A percentile compares a stretch with the other conserved stretches of the same genome.
Evolutionary conservation across 768 basidiomycete species (phyloP).

Genomic region (Leucosporidium yakuticum): DNA sequence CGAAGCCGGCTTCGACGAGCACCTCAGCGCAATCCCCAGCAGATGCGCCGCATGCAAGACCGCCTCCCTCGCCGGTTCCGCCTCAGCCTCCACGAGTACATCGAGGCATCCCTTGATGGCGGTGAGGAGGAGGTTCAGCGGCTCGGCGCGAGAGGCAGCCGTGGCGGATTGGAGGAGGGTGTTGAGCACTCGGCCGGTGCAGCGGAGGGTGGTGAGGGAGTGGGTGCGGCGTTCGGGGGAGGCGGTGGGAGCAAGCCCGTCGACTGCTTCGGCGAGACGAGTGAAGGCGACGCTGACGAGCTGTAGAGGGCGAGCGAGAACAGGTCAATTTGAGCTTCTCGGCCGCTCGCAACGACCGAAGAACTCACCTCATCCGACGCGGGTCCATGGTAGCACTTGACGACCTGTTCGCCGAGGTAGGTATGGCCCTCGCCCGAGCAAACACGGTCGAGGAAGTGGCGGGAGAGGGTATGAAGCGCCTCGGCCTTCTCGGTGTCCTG

Average conservation of each 20-base stretch:
- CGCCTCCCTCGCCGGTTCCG: background rate
- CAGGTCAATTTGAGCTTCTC: no score
- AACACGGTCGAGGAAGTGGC: conserved; percentile 29
- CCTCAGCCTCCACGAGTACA: background rate
- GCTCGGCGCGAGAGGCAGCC: background rate
- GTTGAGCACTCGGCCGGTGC: conserved; percentile 26
- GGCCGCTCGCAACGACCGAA: no score
- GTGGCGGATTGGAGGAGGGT: conserved; percentile 15
- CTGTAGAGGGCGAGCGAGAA: no score
- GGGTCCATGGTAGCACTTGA: conserved; percentile 28
- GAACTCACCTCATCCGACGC: conserved; percentile 31
- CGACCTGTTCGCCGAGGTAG: conserved; percentile 34
- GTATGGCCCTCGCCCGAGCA: conserved; percentile 28
- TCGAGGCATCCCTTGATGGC: conserved; percentile 10
- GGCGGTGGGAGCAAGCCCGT: background rate
- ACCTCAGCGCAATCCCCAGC: conserved; percentile 13
- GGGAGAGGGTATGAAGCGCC: conserved; percentile 27
- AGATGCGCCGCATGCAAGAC: conserved; percentile 9
- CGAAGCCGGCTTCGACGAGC: conserved; percentile 4
- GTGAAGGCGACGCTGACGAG: conserved; percentile 34
- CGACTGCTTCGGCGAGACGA: conserved; percentile 18
- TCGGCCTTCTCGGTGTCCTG: conserved; percentile 13
- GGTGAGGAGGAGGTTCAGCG: conserved; percentile 12
- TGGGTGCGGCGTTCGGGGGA: background rate
- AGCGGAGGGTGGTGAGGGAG: conserved; percentile 19